Evolutionary conservation across 345 rosid genomes (phyloP).

Genomic region (Garcia nutans): DNA sequence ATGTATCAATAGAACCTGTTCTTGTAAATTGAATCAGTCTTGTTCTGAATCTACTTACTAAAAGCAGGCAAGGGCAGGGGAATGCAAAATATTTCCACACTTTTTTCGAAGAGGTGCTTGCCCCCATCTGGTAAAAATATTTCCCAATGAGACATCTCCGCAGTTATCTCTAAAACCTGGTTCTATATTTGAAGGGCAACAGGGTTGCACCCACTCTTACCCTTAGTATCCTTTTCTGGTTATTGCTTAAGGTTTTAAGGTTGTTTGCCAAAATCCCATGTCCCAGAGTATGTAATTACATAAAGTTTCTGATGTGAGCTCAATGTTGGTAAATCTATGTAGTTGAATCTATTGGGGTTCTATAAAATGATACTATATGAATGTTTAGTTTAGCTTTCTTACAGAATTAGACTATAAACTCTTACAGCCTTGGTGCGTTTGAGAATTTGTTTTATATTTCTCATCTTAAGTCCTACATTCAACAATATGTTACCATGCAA

Average conservation of each 20-base stretch:
- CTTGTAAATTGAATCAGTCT: not conserved
- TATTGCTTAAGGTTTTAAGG: not conserved
- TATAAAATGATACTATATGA: no score
- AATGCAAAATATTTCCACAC: constrained; percentile 52
- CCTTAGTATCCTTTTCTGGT: not conserved
- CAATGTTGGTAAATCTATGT: no score
- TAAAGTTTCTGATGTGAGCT: no score
- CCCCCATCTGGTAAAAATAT: constrained; percentile 49
- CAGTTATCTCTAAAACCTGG: constrained; percentile 20
- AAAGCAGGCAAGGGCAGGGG: constrained; percentile 40
- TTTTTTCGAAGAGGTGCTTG: constrained; percentile 83
- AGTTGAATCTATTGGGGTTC: no score
- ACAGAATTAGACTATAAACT: no score
- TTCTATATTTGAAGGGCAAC: constrained; percentile 27
- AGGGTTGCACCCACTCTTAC: constrained; percentile 15
- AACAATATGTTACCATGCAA: no score
- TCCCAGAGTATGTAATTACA: not conserved
- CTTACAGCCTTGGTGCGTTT: no score
- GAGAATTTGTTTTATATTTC: no score
- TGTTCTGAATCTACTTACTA: not conserved
- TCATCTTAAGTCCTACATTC: no score
- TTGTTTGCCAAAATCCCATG: not conserved
- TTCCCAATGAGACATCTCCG: constrained; percentile 32
- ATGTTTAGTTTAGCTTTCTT: no score
- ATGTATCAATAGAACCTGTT: no score